Base-by-base conservation (phyloP, 2,329 filamentous ascomycete species). In the Calycina marina region DNA sequence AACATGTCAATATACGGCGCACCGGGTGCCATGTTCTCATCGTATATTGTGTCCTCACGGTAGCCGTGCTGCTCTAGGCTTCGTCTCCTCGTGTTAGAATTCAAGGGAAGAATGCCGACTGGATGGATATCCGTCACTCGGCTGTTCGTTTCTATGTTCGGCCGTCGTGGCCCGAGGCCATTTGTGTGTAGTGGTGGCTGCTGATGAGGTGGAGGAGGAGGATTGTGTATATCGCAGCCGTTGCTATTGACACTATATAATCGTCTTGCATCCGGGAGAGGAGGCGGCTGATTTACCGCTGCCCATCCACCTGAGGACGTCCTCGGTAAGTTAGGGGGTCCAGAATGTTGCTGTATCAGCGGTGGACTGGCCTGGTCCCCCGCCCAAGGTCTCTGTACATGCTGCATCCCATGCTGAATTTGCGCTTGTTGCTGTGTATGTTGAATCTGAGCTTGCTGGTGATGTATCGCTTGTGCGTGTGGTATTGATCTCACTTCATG, bases 1-100 rank as follows among this genome's bases (percentile, higher is more conserved):
- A 52, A 28, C 6, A 36, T 44, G 26, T 52, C 48, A 24, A 52
- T 51, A n/a, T n/a, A n/a, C n/a, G n/a, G n/a, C n/a, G n/a, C n/a
- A 6, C 50, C 29, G n/a, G 48, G 8, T n/a, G 20, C 8, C 20
- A n/a, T 22, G 8, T n/a, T n/a, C n/a, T 22, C 20, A 9, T 22
- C 20, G 20, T 22, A 22, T 22, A n/a, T n/a, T 22, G 20, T 22
- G n/a, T 22, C n/a, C n/a, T 22, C 20, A 22, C 20, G 20, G n/a
- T n/a, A 9, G 20, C 20, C 20, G n/a, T n/a, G n/a, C 18, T 42
- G 41, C 16, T 49, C 46, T 9, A 32, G n/a, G 18, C 28, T 40
- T 11, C 22, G 36, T 13, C 34, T 35, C 41, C 61, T 60, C 16
- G 43, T 43, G 14, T 48, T 44, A n/a, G n/a, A n/a, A n/a, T n/a